A percentile compares a stretch with the other conserved stretches of the same genome.
These are phyloP conservation scores for Lodderomyces jiufengensis DNA, from an alignment of 1,139 yeast genomes.

Conservation along the genomic window DNA sequence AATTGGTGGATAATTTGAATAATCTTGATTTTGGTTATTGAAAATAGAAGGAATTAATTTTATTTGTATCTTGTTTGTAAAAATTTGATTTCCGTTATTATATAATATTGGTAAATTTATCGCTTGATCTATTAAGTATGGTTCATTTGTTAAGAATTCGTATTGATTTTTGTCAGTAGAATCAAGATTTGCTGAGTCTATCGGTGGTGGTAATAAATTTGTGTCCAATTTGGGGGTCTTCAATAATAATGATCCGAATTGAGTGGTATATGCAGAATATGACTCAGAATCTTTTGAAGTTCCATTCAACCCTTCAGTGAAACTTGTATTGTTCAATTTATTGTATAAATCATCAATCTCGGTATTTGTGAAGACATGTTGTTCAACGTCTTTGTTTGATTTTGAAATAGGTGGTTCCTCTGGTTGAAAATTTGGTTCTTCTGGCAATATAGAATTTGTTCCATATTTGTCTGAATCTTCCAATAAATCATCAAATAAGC, in stretches of 20 bases:
- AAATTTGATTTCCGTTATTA: slow-evolving; percentile 26
- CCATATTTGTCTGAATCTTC: not conserved
- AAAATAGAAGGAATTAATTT: slow-evolving; percentile 46
- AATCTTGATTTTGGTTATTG: slow-evolving; percentile 13
- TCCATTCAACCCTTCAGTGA: slow-evolving; percentile 14
- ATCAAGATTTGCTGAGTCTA: slow-evolving; percentile 7
- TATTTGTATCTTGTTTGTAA: slow-evolving; percentile 40
- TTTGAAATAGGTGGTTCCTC: not conserved
- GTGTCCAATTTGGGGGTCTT: slow-evolving; percentile 12
- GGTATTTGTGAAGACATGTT: too few species aligned
- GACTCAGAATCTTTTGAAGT: slow-evolving; percentile 10
- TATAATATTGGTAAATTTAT: slow-evolving; percentile 30
- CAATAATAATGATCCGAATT: slow-evolving; percentile 37
- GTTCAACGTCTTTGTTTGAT: not conserved
- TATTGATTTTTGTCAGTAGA: slow-evolving; percentile 11
- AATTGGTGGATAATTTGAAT: slow-evolving; percentile 44
- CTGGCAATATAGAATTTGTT: not conserved
- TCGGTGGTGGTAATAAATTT: slow-evolving; percentile 3
- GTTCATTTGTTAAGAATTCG: slow-evolving; percentile 42
- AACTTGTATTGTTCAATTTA: slow-evolving; percentile 15
- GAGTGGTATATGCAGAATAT: slow-evolving; percentile 32
- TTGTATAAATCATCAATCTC: slow-evolving; percentile 17
- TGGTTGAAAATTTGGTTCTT: not conserved
- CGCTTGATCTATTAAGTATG: slow-evolving; percentile 37
- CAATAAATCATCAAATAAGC: slow-evolving; percentile 1